Evolutionary conservation across 257 asterid species (phyloP).

Genomic region (Salvia rosmarinus): DNA sequence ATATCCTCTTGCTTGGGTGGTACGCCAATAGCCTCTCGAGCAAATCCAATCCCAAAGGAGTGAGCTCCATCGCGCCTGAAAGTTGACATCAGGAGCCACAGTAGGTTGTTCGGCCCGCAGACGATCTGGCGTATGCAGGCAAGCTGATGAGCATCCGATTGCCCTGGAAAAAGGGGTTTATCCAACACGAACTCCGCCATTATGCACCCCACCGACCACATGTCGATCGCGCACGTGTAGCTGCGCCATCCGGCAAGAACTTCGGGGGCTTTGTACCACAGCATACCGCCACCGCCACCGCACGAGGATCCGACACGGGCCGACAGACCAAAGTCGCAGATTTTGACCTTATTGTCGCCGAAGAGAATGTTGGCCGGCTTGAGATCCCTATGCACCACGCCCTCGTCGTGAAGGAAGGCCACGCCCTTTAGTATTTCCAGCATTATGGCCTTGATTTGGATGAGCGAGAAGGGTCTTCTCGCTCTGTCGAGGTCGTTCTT

Average conservation of each 20-base stretch:
- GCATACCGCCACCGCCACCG: neutral
- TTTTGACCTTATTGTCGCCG: neutral
- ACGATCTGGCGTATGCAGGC: neutral
- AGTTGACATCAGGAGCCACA: no score
- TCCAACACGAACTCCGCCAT: neutral
- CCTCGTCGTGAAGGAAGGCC: neutral
- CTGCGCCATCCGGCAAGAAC: neutral
- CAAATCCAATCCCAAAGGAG: neutral
- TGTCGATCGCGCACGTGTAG: neutral
- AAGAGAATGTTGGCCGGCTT: constrained; percentile 16
- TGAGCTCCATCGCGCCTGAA: no score
- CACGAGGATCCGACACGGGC: neutral
- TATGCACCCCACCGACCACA: constrained; percentile 13
- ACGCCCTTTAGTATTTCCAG: neutral
- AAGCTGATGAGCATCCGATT: neutral
- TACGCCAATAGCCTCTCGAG: neutral
- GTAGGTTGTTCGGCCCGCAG: neutral
- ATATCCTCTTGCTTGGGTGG: neutral
- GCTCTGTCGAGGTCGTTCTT: neutral
- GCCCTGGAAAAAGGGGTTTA: neutral
- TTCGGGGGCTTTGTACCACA: constrained; percentile 9
- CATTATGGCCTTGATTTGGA: neutral
- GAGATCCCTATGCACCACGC: constrained; percentile 3
- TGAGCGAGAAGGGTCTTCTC: neutral
- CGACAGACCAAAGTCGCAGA: neutral